A percentile compares a stretch with the other conserved stretches of the same genome.
Conservation (phyloP, 2,329 filamentous ascomycete genomes). For the Epichloe uncinata region DNA sequence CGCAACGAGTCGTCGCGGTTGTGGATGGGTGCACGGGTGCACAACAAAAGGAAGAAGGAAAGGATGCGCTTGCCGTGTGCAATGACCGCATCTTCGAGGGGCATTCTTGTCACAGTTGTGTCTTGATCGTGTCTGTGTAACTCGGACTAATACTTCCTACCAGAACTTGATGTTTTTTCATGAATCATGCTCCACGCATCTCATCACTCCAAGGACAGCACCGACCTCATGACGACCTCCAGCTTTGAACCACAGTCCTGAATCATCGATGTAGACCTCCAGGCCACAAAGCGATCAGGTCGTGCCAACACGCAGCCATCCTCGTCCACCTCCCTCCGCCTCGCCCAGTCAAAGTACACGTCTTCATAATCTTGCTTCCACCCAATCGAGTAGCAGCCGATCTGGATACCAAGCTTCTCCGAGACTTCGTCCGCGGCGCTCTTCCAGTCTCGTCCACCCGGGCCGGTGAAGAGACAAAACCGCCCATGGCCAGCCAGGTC, state of each 20-base stretch:
- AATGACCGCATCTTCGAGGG: too few species aligned
- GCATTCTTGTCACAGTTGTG: too few species aligned
- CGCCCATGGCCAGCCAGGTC: slow-evolving; percentile 44
- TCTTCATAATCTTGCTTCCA: slow-evolving; percentile 47
- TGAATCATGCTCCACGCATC: neutral
- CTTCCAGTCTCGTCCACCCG: slow-evolving; percentile 43
- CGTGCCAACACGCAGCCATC: slow-evolving; percentile 43
- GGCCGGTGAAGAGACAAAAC: slow-evolving; percentile 38
- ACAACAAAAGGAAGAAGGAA: too few species aligned
- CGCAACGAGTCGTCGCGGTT: neutral
- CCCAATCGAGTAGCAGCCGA: slow-evolving; percentile 40
- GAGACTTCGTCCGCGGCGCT: slow-evolving; percentile 28
- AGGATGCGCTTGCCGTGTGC: too few species aligned
- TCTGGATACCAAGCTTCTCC: slow-evolving; percentile 26
- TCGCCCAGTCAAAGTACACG: slow-evolving; percentile 46
- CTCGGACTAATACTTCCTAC: too few species aligned
- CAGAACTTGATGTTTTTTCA: neutral
- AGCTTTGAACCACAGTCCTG: neutral
- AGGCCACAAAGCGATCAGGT: slow-evolving; percentile 46
- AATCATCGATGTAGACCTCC: slow-evolving; percentile 22
- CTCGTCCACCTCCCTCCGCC: slow-evolving; percentile 39
- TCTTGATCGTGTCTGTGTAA: too few species aligned
- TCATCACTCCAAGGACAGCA: neutral
- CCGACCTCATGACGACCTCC: neutral
- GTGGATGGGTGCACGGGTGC: neutral